phyloP scores from a whole-genome alignment of 345 rosid species.

The Brassica cretica region DNA sequence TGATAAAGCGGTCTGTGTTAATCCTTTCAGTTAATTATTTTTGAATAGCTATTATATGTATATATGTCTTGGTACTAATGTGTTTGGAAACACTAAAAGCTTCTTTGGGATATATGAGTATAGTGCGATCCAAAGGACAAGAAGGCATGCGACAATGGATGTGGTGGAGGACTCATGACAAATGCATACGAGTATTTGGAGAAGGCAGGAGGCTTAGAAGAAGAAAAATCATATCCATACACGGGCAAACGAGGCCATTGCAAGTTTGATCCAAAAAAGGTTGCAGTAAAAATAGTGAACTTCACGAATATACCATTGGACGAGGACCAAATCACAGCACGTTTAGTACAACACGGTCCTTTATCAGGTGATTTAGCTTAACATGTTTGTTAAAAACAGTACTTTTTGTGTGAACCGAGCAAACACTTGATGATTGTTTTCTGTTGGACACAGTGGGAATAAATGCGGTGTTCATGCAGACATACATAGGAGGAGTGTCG shows the following conservation, averaged over 20 bases:
- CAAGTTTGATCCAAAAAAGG: slow-evolving; percentile 53
- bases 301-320: slow-evolving; percentile 65
- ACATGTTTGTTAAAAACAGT: not conserved
- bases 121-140: slow-evolving; percentile 73
- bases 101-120: not conserved
- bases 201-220: slow-evolving; percentile 74
- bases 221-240: slow-evolving; percentile 69
- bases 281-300: slow-evolving; percentile 59
- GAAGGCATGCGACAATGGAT: slow-evolving; percentile 68
- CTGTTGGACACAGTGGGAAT: slow-evolving; percentile 54
- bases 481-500: slow-evolving; percentile 87
- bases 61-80: not conserved
- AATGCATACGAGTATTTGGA: slow-evolving; percentile 80
- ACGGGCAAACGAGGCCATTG: slow-evolving; percentile 61
- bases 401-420: not conserved
- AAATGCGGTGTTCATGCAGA: slow-evolving; percentile 86
- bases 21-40: not conserved
- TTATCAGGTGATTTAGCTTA: slow-evolving; percentile 52
- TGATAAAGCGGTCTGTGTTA: slow-evolving; percentile 52
- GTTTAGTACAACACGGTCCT: slow-evolving; percentile 77
- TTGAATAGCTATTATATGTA: too few relatives aligned
- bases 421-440: not conserved
- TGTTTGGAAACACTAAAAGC: not conserved
- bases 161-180: slow-evolving; percentile 87
- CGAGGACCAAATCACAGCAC: slow-evolving; percentile 73